Base-by-base conservation (phyloP, 257 asterid species). In the Rehmannia glutinosa region DNA sequence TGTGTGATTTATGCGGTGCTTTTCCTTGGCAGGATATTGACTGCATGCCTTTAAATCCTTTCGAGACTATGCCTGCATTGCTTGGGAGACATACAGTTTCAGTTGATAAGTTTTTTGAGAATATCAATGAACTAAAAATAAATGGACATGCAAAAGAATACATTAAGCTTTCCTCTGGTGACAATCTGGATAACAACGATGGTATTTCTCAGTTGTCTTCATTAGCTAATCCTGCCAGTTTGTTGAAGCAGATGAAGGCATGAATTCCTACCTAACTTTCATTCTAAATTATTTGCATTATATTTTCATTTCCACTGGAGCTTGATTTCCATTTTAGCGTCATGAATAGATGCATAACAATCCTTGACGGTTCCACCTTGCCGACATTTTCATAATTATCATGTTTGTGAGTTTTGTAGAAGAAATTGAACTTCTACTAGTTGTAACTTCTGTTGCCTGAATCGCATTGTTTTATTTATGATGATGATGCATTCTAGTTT, bases 31-130 rank as follows among this genome's bases (percentile, higher is more conserved):
- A 92, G 97, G 98, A 92, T 73, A 78, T 84, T 64, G 97, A 92
- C 69, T 90, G 97, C 83, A 90, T 87, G 97, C 98, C 98, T 25
- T 77, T 77, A 71, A 79, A 87, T 88, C 92, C 87, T 49, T 77
- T 70, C 9, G 95, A 88, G 58, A 88, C 81, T 77, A 80, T 86
- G 70, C 95, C 95, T 64, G 75, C 95, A 25, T 68, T 78, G 75
- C 78, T 80, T 46, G 86, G 86, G 46, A 82, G 86, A 65, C 82
- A 79, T 35, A 62, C 81, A 36, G 73, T 77, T 75, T 64, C 82
- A 12, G 75, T 81, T 73, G 86, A 84, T 71, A 91, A 75, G 81
- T 73, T 82, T 64, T 76, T 73, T 45, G 92, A 83, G 80, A 86
- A 79, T 75, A 68, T 69, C 80, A 79, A 76, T 71, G 96, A 82